phyloP scores from a whole-genome alignment of 306 rosid species.

The Cicer yamashitae region DNA sequence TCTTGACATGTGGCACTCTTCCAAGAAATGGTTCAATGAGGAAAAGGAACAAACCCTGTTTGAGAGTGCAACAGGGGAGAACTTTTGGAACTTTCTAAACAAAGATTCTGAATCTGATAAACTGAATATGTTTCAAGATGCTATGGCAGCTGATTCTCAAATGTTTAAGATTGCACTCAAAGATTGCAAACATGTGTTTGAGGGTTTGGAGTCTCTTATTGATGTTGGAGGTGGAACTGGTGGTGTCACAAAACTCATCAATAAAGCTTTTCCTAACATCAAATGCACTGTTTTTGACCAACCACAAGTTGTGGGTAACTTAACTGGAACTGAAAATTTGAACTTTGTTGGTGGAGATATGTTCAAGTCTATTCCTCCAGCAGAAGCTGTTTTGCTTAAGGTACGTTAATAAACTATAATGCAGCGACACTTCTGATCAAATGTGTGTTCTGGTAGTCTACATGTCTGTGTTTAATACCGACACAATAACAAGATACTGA shows the following conservation, averaged over 20 bases:
- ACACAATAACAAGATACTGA: too few species aligned
- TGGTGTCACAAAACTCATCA: conserved; percentile 38
- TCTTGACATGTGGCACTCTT: too few species aligned
- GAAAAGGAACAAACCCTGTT: too few species aligned
- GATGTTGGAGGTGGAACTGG: conserved; percentile 60
- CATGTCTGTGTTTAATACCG: too few species aligned
- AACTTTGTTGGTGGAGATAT: conserved; percentile 61
- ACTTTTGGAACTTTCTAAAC: too few species aligned
- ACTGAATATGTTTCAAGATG: too few species aligned
- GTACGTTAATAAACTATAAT: conserved; percentile 9
- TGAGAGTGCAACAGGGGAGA: too few species aligned
- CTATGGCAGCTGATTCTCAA: too few species aligned
- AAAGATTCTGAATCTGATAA: too few species aligned
- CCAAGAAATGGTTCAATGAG: too few species aligned
- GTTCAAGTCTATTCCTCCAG: conserved; percentile 57
- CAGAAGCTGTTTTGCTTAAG: conserved; percentile 57
- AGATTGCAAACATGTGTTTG: conserved; percentile 53
- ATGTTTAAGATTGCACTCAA: conserved; percentile 39
- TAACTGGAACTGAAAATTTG: conserved; percentile 42
- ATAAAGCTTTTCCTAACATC: conserved; percentile 51
- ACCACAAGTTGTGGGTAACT: conserved; percentile 53
- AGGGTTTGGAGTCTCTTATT: conserved; percentile 47
- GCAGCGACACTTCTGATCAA: not conserved
- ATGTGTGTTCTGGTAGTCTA: too few species aligned
- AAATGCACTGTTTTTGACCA: conserved; percentile 58